Conservation (phyloP, 108 stramenopile genomes). For the Bacterosira constricta region DNA sequence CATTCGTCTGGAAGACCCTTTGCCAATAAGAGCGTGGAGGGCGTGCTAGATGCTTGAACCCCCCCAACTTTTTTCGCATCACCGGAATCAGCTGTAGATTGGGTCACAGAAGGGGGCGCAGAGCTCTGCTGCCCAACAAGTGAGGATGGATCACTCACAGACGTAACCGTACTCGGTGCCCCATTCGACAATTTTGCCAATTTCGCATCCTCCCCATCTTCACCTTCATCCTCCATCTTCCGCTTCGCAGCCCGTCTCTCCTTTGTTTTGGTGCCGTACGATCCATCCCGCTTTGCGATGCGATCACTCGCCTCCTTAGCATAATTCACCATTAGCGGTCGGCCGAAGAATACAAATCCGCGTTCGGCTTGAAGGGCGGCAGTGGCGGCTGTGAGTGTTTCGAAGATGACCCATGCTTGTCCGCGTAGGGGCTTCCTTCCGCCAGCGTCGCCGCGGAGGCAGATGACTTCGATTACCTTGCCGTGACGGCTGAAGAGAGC, state of each 20-base stretch:
- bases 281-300: constrained; percentile 87
- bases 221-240: constrained; percentile 17
- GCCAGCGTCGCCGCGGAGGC: constrained; percentile 58
- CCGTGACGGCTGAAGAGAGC: constrained; percentile 94
- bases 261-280: constrained; percentile 71
- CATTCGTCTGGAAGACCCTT: constrained; percentile 74
- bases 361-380: constrained; percentile 88
- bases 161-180: not conserved
- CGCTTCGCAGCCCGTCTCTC: constrained; percentile 49
- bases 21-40: constrained; percentile 78
- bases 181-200: constrained; percentile 24
- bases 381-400: constrained; percentile 86
- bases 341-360: constrained; percentile 91
- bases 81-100: not conserved
- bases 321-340: constrained; percentile 85
- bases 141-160: constrained; percentile 9
- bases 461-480: constrained; percentile 86
- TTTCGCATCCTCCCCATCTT: constrained; percentile 15
- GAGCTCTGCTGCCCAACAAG: not conserved
- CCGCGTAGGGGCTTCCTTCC: constrained; percentile 70
- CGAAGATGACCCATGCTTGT: constrained; percentile 94
- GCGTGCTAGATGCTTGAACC: constrained; percentile 39
- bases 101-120: not conserved
- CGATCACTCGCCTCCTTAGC: constrained; percentile 89
- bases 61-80: constrained; percentile 2